Conservation (phyloP, 495 filamentous ascomycete species). For the Sphaerosporella brunnea region DNA sequence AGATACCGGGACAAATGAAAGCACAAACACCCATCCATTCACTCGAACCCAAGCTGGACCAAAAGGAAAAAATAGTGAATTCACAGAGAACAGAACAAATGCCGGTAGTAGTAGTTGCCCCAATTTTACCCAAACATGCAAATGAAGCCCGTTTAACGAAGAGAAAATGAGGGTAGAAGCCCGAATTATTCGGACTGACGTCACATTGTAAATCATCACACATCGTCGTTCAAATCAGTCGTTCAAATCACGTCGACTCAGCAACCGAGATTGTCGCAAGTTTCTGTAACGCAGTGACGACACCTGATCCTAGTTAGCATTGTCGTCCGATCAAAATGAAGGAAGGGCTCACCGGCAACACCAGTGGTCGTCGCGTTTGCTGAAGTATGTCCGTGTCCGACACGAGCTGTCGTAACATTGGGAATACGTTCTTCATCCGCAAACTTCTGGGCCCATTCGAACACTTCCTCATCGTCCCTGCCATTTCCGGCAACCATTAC, state of each 20-base stretch:
- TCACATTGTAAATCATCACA: background rate
- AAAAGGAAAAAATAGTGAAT: too few species aligned
- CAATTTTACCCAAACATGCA: too few species aligned
- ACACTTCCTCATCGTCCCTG: constrained; percentile 80
- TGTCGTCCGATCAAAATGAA: background rate
- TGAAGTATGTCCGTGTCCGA: constrained; percentile 73
- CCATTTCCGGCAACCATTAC: constrained; percentile 73
- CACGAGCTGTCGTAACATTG: constrained; percentile 60
- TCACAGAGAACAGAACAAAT: too few species aligned
- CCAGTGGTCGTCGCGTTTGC: constrained; percentile 71
- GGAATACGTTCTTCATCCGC: constrained; percentile 36
- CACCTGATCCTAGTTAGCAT: constrained; percentile 23
- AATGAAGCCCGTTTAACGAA: too few species aligned
- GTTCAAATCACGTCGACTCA: constrained; percentile 1
- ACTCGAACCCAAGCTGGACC: too few species aligned
- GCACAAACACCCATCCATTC: too few species aligned
- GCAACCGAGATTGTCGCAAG: constrained; percentile 21
- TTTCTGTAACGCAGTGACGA: constrained; percentile 29
- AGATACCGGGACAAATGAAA: too few species aligned
- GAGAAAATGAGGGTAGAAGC: too few species aligned
- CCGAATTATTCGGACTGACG: too few species aligned
- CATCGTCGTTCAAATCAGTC: background rate
- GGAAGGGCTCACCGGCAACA: constrained; percentile 47
- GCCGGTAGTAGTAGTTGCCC: too few species aligned
- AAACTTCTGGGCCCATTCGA: constrained; percentile 77